Evolutionary conservation across 2,329 filamentous ascomycete species (phyloP), one percentile per base, ranked within the genome.

Genomic region (Trichophyton rubrum): DNA sequence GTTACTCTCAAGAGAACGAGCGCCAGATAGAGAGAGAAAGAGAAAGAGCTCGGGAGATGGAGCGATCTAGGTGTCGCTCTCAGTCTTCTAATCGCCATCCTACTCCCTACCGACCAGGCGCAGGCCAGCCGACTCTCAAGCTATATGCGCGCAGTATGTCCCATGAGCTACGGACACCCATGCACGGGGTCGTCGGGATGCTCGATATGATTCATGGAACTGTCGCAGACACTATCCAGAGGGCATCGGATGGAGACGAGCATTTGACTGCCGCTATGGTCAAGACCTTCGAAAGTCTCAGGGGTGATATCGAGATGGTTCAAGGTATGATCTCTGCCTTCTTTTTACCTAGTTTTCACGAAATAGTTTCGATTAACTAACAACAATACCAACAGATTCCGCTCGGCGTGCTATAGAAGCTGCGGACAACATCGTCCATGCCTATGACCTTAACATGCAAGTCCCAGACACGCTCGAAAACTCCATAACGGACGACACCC

Each of bases 141-240:
- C 85, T 86, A 0, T 88, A 86, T 68, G 86, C 86, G n/a, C 80
- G 85, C 63, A 87, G 83, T 67, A 72, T 89, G 35, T 89, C 86
- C 0, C 86, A 89, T 65, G 86, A 89, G 68, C 71, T 89, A 55
- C 78, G 86, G 63, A 89, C 86, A 2, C 86, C 86, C 1, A 88
- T 89, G 85, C 86, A 89, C 70, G 86, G 86, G 47, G 84, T 89
- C 5, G 85, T 89, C 13, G 86, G 86, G 5, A 88, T 88, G 85
- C 74, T 89, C 49, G 86, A 89, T 72, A 84, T 89, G 62, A 88
- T 89, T 84, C 84, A 88, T 72, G 83, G 85, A 2, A 87, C 84
- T 1, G 83, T 88, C 1, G 79, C 85, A 61, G 85, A 88, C 68
- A 83, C 83, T 17, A 79, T 84, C 6, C 79, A 82, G 63, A 78